Evolutionary conservation across 208 protist species (phyloP).

Genomic region (Trypanosoma cruzi): DNA sequence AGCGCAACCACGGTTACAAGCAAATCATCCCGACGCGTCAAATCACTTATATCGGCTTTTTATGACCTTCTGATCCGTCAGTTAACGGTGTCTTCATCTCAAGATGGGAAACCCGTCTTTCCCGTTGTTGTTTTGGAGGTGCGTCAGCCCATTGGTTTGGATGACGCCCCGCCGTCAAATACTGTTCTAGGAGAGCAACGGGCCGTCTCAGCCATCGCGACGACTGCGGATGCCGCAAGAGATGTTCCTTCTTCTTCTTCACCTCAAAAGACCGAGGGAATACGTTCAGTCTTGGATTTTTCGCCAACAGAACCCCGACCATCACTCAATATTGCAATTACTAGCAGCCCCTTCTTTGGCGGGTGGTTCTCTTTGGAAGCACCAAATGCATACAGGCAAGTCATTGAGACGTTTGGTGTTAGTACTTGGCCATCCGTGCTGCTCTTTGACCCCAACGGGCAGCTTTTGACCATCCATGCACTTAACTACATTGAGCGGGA

Average conservation of each 20-base stretch:
- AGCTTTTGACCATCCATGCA: conserved; percentile 44
- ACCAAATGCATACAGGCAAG: conserved; percentile 51
- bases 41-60: conserved; percentile 2
- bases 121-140: conserved; percentile 21
- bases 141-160: conserved; percentile 1
- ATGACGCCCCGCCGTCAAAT: neutral
- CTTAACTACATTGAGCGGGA: conserved; percentile 65
- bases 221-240: neutral
- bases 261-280: neutral
- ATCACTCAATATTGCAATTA: neutral
- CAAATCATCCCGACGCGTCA: neutral
- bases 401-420: conserved; percentile 46
- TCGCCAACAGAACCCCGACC: neutral
- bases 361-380: conserved; percentile 71
- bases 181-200: neutral
- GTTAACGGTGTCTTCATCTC: neutral
- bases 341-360: conserved; percentile 48
- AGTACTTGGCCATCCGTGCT: conserved; percentile 63
- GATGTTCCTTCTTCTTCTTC: neutral
- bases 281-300: neutral
- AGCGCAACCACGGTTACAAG: neutral
- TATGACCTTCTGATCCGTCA: conserved; percentile 10
- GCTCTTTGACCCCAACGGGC: conserved; percentile 58
- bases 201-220: neutral
- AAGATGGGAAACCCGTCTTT: neutral